phyloP scores from a whole-genome alignment of 2,329 filamentous ascomycete genomes.

The Alternaria hordeiaustralica region DNA sequence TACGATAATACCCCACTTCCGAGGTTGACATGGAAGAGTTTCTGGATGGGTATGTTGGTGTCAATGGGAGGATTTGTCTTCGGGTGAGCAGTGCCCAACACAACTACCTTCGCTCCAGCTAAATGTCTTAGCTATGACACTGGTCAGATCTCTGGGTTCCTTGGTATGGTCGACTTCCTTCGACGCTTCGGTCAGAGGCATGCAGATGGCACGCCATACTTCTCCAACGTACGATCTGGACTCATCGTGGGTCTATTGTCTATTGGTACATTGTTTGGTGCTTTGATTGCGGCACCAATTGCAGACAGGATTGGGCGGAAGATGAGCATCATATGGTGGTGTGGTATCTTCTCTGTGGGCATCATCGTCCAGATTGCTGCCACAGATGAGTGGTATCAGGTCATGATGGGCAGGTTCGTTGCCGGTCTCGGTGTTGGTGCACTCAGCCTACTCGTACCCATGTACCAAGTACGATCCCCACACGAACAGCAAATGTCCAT shows the following conservation, averaged over 20 bases:
- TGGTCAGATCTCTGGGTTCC: constrained; percentile 41
- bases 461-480: constrained; percentile 58
- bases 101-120: neutral
- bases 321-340: constrained; percentile 64
- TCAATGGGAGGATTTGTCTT: constrained; percentile 35
- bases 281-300: constrained; percentile 63
- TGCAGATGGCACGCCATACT: constrained; percentile 26
- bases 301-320: constrained; percentile 68
- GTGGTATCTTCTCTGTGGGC: constrained; percentile 67
- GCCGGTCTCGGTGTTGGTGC: constrained; percentile 70
- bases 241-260: constrained; percentile 58
- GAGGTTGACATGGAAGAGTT: constrained; percentile 23
- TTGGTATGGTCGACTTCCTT: constrained; percentile 40
- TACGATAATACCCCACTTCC: constrained; percentile 33
- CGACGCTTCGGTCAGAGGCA: constrained; percentile 26
- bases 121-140: constrained; percentile 26
- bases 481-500: neutral
- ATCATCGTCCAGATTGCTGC: constrained; percentile 70
- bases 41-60: constrained; percentile 38
- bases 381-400: constrained; percentile 64
- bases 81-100: neutral
- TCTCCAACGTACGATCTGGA: constrained; percentile 38
- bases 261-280: constrained; percentile 76
- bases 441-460: constrained; percentile 61
- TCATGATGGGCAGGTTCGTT: constrained; percentile 66